These are phyloP conservation scores for Ilex paraguariensis DNA, from an alignment of 305 asterid species.

Conservation along the genomic window DNA sequence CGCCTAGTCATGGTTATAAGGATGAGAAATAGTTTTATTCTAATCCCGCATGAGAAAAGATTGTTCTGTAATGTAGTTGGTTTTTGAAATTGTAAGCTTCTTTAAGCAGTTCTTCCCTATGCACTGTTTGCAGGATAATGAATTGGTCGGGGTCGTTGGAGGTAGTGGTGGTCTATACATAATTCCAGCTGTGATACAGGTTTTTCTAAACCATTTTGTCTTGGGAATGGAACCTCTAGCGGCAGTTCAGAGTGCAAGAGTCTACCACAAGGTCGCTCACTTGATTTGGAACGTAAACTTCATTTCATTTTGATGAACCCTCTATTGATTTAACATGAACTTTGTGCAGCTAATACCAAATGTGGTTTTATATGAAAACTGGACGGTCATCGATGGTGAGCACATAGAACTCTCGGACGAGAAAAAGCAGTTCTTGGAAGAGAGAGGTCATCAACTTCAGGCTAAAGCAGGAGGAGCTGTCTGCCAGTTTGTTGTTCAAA, in stretches of 20 bases:
- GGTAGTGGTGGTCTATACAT: constrained; percentile 84
- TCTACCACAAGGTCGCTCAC: constrained; percentile 59
- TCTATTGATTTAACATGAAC: constrained; percentile 4
- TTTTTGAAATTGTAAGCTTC: too few species aligned
- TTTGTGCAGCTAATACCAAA: constrained; percentile 68
- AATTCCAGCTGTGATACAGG: constrained; percentile 80
- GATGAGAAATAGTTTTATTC: too few species aligned
- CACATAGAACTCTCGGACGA: constrained; percentile 67
- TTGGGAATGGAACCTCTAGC: constrained; percentile 71
- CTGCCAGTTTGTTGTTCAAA: constrained; percentile 79
- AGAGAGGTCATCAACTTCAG: constrained; percentile 61
- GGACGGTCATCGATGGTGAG: constrained; percentile 74
- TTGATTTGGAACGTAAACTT: neutral
- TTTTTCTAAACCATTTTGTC: constrained; percentile 77
- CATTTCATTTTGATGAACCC: neutral
- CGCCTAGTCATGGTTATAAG: too few species aligned
- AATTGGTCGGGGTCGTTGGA: constrained; percentile 79
- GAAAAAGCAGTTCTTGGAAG: constrained; percentile 51
- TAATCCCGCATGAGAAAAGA: too few species aligned
- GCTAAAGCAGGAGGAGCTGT: constrained; percentile 64
- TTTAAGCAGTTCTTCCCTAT: too few species aligned
- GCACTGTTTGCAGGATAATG: constrained; percentile 47
- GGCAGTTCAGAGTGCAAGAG: constrained; percentile 74
- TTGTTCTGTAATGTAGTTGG: too few species aligned
- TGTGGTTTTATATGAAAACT: constrained; percentile 68